phyloP scores from a whole-genome alignment of 2,329 filamentous ascomycete species.

The Laburnicola sp. region DNA sequence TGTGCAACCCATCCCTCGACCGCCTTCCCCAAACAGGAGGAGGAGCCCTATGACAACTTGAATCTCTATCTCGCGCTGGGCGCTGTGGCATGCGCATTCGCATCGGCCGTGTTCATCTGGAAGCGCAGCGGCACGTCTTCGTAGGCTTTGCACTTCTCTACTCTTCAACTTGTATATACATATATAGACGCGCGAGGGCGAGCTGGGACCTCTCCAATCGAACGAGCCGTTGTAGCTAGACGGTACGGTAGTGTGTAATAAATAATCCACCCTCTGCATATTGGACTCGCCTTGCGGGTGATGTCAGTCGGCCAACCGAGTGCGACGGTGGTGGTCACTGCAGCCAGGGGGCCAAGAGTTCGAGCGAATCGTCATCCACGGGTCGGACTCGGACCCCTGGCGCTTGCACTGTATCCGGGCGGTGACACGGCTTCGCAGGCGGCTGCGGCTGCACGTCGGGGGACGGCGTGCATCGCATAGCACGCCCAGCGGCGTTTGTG shows the following conservation, averaged over 20 bases:
- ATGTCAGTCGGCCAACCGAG: neutral
- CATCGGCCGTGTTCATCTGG: constrained; percentile 64
- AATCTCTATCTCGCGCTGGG: constrained; percentile 83
- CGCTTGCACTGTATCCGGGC: constrained; percentile 7
- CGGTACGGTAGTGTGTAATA: constrained; percentile 31
- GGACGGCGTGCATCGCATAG: neutral
- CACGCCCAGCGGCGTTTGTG: too few species aligned
- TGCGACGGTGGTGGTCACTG: too few species aligned
- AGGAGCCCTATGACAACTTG: constrained; percentile 80
- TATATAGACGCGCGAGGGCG: constrained; percentile 3
- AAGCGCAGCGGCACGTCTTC: constrained; percentile 46
- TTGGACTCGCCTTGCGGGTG: neutral
- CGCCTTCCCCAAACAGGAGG: constrained; percentile 86
- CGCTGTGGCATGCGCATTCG: constrained; percentile 64
- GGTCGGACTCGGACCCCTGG: constrained; percentile 8
- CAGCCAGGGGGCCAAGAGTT: neutral
- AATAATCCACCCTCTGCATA: constrained; percentile 19
- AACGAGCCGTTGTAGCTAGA: constrained; percentile 1
- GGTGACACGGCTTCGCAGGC: constrained; percentile 1
- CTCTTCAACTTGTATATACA: neutral
- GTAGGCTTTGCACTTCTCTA: constrained; percentile 1
- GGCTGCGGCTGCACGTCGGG: constrained; percentile 5
- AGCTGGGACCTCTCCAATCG: neutral
- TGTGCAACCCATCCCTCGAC: constrained; percentile 86
- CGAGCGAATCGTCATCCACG: neutral